phyloP scores from a whole-genome alignment of 2,329 filamentous ascomycete species.

The Aureobasidium uvarum region DNA sequence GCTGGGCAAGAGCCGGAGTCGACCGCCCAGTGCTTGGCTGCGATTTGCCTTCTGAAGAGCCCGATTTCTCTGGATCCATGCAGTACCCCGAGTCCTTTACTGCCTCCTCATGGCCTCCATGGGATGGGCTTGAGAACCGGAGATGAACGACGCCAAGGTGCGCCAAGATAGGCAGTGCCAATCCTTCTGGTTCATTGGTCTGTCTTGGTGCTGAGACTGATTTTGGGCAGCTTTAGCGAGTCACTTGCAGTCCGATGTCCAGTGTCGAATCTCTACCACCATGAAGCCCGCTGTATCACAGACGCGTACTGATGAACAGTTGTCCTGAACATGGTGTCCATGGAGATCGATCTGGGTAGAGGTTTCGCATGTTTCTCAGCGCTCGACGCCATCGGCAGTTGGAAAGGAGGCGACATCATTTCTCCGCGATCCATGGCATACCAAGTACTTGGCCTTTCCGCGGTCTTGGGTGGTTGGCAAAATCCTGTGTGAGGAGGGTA shows the following conservation, averaged over 20 bases:
- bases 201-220: neutral
- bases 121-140: neutral
- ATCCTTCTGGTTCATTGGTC: neutral
- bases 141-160: neutral
- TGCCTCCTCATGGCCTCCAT: neutral
- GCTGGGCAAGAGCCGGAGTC: neutral
- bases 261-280: neutral
- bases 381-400: neutral
- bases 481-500: neutral
- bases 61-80: neutral
- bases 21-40: too few species aligned
- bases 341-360: neutral
- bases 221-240: neutral
- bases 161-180: neutral
- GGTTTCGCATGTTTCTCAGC: neutral
- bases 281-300: neutral
- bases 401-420: neutral
- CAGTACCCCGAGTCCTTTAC: neutral
- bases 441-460: neutral
- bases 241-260: neutral
- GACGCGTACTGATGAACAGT: neutral
- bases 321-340: neutral
- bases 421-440: neutral
- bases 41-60: too few species aligned
- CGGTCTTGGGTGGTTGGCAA: neutral